A percentile compares a stretch with the other conserved stretches of the same genome.
Conservation (phyloP, 179 eudicot genomes). For the Patellifolia procumbens region DNA sequence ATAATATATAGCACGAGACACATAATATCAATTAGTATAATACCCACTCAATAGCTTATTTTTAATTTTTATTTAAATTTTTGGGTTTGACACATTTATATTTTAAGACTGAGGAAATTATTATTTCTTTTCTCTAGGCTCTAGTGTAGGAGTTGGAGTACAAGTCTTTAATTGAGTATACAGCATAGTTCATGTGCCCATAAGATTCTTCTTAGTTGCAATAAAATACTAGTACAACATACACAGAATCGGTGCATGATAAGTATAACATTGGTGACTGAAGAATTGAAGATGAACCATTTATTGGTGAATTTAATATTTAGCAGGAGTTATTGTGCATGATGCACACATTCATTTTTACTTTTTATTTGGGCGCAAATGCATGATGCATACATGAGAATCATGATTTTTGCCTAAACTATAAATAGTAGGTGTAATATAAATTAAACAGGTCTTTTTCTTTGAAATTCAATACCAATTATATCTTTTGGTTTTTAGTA, state of each 20-base stretch:
- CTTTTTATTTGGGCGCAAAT: neutral
- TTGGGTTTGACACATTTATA: too few relatives aligned
- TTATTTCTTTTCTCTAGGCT: too few relatives aligned
- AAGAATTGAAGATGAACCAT: conserved; percentile 5
- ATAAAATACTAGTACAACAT: neutral
- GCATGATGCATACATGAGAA: conserved; percentile 8
- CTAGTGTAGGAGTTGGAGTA: too few relatives aligned
- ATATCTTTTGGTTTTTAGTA: neutral
- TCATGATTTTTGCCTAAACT: neutral
- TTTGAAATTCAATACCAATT: neutral
- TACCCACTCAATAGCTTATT: too few relatives aligned
- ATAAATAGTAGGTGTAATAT: neutral
- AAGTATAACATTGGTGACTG: too few relatives aligned
- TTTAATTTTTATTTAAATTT: too few relatives aligned
- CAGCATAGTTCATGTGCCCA: neutral
- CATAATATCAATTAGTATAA: too few relatives aligned
- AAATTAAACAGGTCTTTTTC: too few relatives aligned
- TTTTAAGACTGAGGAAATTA: too few relatives aligned
- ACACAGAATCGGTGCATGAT: too few relatives aligned
- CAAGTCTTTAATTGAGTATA: neutral
- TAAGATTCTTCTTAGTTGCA: neutral
- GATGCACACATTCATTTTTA: neutral
- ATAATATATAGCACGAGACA: too few relatives aligned
- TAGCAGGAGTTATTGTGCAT: neutral
- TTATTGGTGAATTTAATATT: neutral